These are phyloP conservation scores for Fraxinus nigra DNA, from an alignment of 305 asterid species.

Conservation along the genomic window DNA sequence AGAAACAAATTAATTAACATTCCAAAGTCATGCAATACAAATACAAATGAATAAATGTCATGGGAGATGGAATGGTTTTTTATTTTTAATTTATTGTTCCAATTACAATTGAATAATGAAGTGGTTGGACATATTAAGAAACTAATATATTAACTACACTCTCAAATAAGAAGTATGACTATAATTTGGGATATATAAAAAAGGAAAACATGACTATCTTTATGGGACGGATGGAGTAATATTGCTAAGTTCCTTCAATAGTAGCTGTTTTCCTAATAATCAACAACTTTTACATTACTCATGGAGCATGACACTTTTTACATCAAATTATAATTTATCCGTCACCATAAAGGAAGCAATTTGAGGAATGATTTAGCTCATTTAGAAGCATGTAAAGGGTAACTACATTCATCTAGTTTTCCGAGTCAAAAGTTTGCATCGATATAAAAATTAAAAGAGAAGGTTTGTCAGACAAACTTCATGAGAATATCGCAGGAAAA, in stretches of 20 bases:
- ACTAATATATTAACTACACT: neutral
- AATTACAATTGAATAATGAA: neutral
- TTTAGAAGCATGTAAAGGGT: neutral
- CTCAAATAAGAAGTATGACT: neutral
- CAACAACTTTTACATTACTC: neutral
- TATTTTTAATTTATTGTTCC: neutral
- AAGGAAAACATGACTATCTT: no score
- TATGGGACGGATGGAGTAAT: no score
- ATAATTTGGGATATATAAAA: no score
- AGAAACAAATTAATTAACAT: neutral
- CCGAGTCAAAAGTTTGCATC: conserved; percentile 2
- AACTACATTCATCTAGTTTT: conserved; percentile 1
- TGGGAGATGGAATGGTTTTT: neutral
- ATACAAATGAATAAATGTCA: neutral
- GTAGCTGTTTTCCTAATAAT: neutral
- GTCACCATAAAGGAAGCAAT: conserved; percentile 15
- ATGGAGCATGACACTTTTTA: neutral
- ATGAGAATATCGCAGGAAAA: neutral
- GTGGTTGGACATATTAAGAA: neutral
- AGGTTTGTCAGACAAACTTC: conserved; percentile 4
- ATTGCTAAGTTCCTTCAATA: conserved; percentile 1
- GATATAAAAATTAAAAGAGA: neutral
- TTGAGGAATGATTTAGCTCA: neutral
- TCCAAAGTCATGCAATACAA: neutral
- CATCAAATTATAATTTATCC: conserved; percentile 3